Percentiles rank a stretch among this genome's conserved stretches.
Evolutionary conservation across 1,284 basidiomycete genomes (phyloP).

Genomic region (Waitea zeae): DNA sequence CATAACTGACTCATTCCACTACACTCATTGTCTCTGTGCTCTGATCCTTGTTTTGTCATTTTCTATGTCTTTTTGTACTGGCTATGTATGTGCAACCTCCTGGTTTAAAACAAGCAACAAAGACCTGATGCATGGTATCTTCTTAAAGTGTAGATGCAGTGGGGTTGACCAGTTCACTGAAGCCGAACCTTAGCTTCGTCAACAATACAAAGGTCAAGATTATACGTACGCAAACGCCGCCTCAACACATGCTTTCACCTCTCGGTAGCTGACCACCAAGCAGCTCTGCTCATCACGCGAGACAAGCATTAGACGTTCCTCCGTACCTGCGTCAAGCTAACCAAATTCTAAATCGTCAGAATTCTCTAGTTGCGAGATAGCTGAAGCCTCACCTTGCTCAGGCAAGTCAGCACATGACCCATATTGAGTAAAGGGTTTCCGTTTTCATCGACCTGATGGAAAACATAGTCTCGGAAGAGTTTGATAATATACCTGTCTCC

Average conservation of each 20-base stretch:
- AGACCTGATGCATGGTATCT: no score
- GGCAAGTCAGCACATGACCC: constrained; percentile 75
- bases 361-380: not conserved
- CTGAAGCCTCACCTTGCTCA: constrained; percentile 59
- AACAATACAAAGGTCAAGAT: not conserved
- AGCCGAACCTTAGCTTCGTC: no score
- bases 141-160: no score
- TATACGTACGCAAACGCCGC: constrained; percentile 49
- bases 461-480: constrained; percentile 96
- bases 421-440: constrained; percentile 85
- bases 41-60: no score
- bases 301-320: constrained; percentile 90
- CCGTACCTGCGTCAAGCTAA: constrained; percentile 81
- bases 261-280: constrained; percentile 89
- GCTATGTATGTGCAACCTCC: no score
- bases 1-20: no score
- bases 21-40: no score
- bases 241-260: constrained; percentile 77
- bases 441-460: constrained; percentile 89
- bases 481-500: constrained; percentile 97
- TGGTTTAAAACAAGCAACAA: no score
- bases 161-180: no score
- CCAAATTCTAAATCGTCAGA: not conserved
- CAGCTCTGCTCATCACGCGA: constrained; percentile 93
- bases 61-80: no score